These are phyloP conservation scores for Penicillium sp. DNA, from an alignment of 2,329 filamentous ascomycete species.

Conservation along the genomic window DNA sequence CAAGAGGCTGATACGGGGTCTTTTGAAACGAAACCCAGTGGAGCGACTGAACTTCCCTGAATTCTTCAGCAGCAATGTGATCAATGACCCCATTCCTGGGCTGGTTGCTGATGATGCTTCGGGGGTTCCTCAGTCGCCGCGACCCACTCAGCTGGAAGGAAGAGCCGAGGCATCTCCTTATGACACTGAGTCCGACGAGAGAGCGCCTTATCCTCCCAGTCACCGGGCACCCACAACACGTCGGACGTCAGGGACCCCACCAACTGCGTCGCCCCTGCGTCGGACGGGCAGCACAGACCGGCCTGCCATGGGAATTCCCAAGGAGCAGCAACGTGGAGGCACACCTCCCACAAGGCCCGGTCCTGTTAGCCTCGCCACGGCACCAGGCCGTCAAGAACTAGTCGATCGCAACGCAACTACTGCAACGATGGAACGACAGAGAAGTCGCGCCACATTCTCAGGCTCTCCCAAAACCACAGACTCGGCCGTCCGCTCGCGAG, in stretches of 20 bases:
- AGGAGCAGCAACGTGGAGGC: conserved; percentile 28
- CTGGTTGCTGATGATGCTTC: conserved; percentile 71
- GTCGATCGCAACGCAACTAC: conserved; percentile 35
- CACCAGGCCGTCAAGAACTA: conserved; percentile 44
- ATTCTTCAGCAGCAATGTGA: conserved; percentile 76
- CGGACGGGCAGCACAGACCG: conserved; percentile 38
- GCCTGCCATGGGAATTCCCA: conserved; percentile 23
- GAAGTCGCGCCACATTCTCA: conserved; percentile 51
- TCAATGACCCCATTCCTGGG: conserved; percentile 75
- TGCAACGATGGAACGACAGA: conserved; percentile 63
- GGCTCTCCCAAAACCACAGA: conserved; percentile 51
- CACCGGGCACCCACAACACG: conserved; percentile 43
- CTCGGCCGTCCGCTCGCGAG: conserved; percentile 30
- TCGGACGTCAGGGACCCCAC: conserved; percentile 31
- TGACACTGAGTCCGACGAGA: conserved; percentile 24
- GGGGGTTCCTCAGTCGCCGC: conserved; percentile 16
- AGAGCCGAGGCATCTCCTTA: conserved; percentile 27
- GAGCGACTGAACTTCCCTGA: conserved; percentile 83
- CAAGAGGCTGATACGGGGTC: conserved; percentile 74
- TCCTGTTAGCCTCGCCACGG: conserved; percentile 40
- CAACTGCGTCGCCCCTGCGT: conserved; percentile 32
- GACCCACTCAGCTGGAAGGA: conserved; percentile 15
- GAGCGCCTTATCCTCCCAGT: conserved; percentile 21
- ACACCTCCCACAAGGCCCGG: conserved; percentile 36
- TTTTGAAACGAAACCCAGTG: conserved; percentile 83